Evolutionary conservation across 2,329 filamentous ascomycete species (phyloP), one percentile per base, ranked within the genome.

Genomic region (Pseudopithomyces maydicus): DNA sequence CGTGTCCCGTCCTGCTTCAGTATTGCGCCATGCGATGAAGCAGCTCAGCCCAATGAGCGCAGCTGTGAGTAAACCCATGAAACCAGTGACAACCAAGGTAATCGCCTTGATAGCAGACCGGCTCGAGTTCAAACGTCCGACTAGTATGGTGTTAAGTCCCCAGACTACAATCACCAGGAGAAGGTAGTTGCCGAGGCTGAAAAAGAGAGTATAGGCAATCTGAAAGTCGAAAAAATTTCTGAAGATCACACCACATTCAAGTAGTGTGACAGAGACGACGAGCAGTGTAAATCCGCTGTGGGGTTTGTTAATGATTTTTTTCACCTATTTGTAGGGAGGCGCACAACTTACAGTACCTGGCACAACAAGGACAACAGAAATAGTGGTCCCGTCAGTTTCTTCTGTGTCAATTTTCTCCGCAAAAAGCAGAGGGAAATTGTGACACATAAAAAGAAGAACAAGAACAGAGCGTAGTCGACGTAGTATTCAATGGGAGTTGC

Each of bases 121-220:
- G 3, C 36, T 47, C 42, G 61, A 56, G 17, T 60, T 59, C 15
- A 69, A 57, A 33, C 58, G 63, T 39, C 63, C 35, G 36, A 62
- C 62, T 1, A 75, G 64, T 55, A 65, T 49, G 11, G 23, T 57
- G 61, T 73, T 73, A 48, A 74, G 53, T 8, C 45, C 49, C 48
- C 58, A 71, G 29, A 71, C 46, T 5, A 67, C 60, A 2, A 69
- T 55, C 7, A 69, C 59, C 1, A 74, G 62, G 1, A 74, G 50
- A 52, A 66, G 42, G 52, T 58, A 69, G n/a, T 55, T 41, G 39
- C 46, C 58, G 8, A 75, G 19, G n/a, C 22, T 8, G 46, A 52
- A 55, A 42, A 74, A 70, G 1, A 74, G 44, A 3, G 1, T 39
- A 17, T 23, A 53, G n/a, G 65, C 60, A 26, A 69, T 65, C 20